Percentiles rank a stretch among this genome's conserved stretches.
Evolutionary conservation across 2,329 filamentous ascomycete species (phyloP).

Genomic region (Cladosporium cucumerinum): DNA sequence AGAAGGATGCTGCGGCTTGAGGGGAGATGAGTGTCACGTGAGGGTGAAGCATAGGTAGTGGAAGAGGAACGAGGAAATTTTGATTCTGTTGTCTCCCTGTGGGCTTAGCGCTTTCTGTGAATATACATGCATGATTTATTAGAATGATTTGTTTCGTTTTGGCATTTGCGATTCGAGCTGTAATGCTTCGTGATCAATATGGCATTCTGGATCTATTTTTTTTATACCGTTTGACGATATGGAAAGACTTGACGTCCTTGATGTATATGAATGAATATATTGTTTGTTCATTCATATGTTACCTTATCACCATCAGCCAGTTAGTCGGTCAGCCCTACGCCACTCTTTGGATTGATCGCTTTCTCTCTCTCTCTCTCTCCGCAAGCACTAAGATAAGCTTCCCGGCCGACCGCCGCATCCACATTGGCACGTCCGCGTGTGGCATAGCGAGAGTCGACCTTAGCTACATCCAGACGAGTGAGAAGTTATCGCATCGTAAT

Average conservation of each 20-base stretch:
- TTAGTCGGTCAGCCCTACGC: constrained; percentile 6
- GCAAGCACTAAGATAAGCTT: background rate
- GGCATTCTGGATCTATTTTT: too few species aligned
- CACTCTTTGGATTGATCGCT: background rate
- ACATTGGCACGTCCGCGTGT: background rate
- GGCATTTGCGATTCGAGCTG: background rate
- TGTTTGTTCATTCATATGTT: background rate
- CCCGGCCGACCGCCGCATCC: constrained; percentile 4
- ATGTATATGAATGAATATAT: background rate
- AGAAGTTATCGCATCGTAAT: background rate
- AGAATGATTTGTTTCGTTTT: background rate
- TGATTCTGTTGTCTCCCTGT: background rate
- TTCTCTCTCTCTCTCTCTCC: background rate
- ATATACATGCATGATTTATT: background rate
- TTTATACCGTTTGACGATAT: too few species aligned
- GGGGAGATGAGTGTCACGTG: background rate
- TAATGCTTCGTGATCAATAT: background rate
- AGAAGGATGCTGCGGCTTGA: constrained; percentile 26
- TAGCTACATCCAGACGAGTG: background rate
- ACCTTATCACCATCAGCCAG: background rate
- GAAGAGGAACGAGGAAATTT: background rate
- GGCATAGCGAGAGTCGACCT: background rate
- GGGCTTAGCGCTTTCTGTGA: background rate
- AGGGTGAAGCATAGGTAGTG: background rate
- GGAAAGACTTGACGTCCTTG: too few species aligned